phyloP scores from a whole-genome alignment of 2,329 filamentous ascomycete genomes.

The Ilyonectria sp. region DNA sequence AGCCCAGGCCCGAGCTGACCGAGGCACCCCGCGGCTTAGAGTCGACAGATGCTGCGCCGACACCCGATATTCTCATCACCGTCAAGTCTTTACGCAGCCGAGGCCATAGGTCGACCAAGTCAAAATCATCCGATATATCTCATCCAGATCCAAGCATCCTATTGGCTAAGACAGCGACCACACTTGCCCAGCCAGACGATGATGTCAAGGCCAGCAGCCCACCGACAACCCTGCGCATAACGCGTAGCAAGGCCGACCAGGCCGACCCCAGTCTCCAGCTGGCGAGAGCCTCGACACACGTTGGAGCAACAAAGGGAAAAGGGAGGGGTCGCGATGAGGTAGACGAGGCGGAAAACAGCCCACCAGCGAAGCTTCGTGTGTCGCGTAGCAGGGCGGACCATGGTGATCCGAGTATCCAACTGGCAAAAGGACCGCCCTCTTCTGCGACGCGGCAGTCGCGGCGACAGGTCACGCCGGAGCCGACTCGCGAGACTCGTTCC shows the following conservation, averaged over 20 bases:
- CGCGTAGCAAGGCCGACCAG: conserved; percentile 46
- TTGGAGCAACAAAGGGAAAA: conserved; percentile 38
- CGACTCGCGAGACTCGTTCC: conserved; percentile 44
- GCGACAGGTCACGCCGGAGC: conserved; percentile 43
- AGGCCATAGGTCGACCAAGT: conserved; percentile 43
- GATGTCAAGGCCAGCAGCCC: conserved; percentile 38
- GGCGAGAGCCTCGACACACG: conserved; percentile 37
- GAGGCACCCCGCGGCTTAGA: conserved; percentile 26
- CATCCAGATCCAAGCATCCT: conserved; percentile 50
- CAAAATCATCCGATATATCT: conserved; percentile 43
- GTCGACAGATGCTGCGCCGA: conserved; percentile 32
- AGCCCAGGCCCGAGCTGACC: conserved; percentile 26
- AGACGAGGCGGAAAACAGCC: conserved; percentile 40
- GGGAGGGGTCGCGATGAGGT: conserved; percentile 36
- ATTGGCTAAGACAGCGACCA: conserved; percentile 44
- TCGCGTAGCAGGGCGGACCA: conserved; percentile 47
- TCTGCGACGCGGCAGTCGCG: conserved; percentile 43
- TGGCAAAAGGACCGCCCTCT: conserved; percentile 43
- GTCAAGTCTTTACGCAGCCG: conserved; percentile 51
- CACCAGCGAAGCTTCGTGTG: conserved; percentile 44
- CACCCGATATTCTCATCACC: conserved; percentile 47
- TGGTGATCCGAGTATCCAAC: conserved; percentile 45
- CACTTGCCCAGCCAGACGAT: conserved; percentile 27
- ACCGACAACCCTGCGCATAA: conserved; percentile 44
- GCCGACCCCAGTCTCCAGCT: conserved; percentile 45